Base-by-base conservation (phyloP, 257 asterid species). In the Solanum verrucosum region DNA sequence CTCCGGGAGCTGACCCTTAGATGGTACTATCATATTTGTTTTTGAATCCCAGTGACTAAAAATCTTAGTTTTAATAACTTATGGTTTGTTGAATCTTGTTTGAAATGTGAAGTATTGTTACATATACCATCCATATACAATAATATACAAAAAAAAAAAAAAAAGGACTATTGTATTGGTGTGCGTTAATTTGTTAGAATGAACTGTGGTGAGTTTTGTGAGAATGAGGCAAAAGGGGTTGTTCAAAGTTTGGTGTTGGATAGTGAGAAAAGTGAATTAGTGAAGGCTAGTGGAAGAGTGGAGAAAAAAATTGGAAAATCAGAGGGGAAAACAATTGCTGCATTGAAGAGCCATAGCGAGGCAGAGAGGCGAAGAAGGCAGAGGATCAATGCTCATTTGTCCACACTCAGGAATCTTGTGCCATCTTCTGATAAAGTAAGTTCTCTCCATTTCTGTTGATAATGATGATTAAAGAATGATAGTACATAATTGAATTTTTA, bases 1-100 rank as follows among this genome's bases (percentile, higher is more conserved):
- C 99, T 83, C 99, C 99, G 25, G 99, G 99, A 92, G 90, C 92
- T 23, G 98, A 94, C 83, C 99, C 99, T n/a, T 96, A 92, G 87
- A 38, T 67, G 37, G 29, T 40, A n/a, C 14, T n/a, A 7, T 38
- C 29, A 65, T 7, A 16, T 38, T 85, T 67, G 74, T 16, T 67
- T 5, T 15, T 37, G 56, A 85, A 40, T 85, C 40, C 60, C 35
- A 84, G 84, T 79, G 84, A 59, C 87, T 34, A 77, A 65, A 52
- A 63, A 46, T 34, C 12, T 15, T 10, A 7, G 56, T 25, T 29
- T 84, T 79, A 63, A 75, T 82, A 25, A 35, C 77, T 60, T 84
- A 52, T 90, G 42, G 11, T 46, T 85, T 85, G 70, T 44, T 38
- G 16, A 71, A 12, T 67, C 63, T 85, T 85, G 87, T 42, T 85